Base-by-base conservation (phyloP, 2,329 filamentous ascomycete genomes). In the Calonectria naviculata region DNA sequence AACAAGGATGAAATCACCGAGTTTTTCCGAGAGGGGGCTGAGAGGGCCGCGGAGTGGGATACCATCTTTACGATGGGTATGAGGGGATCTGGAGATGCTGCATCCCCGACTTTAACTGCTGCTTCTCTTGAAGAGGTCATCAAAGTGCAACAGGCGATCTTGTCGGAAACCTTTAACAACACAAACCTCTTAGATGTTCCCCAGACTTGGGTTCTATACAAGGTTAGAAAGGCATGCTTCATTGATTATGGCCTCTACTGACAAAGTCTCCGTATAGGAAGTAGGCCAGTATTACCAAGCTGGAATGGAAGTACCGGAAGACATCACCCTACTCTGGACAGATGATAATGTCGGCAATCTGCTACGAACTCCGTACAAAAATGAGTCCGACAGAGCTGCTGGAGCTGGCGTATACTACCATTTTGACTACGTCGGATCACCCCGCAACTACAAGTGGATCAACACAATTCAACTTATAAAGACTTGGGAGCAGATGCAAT, bases 1-100 rank as follows among this genome's bases (percentile, higher is more conserved):
- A 94, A 94, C 82, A 92, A 93, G 71, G 83, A 88, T 54, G 92
- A 90, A 2, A 91, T 95, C 63, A 88, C 91, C 65, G 84, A 90
- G 9, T 95, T 92, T 81, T 93, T 95, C 79, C 85, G 84, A 3
- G 92, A 93, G 65, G 93, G 93, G 12, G 91, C 91, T 3, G 80
- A 90, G 74, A 86, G 93, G 10, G 90, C 92, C 0, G 89, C 90
- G 77, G 91, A 92, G 44, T 88, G 89, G 34, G 90, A 89, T 75
- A 87, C 86, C 68, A 83, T 94, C 17, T 91, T 91, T 82, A 95
- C 93, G 0, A 88, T 91, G 86, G 88, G 87, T 8, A 95, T 94
- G 92, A 88, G 93, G 60, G 93, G 93, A 4, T 89, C 88, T 4
- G 91, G 92, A 19, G 93, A 94, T 76, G 36, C 17, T 46, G 38